Base-by-base conservation (phyloP, 768 basidiomycete genomes). In the Galerina sulciceps region DNA sequence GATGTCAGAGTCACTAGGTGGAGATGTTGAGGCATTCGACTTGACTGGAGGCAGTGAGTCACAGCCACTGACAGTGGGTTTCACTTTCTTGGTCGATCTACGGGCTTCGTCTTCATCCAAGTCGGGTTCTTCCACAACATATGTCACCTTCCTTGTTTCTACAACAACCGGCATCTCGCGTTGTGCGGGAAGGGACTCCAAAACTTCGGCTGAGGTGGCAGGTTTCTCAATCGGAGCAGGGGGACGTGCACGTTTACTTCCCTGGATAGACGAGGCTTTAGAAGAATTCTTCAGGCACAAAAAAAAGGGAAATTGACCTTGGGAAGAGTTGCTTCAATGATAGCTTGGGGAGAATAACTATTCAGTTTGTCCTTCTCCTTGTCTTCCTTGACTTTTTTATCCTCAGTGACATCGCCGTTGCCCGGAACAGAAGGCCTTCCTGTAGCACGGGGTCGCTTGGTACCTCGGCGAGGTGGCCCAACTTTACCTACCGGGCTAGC, bases 251-350 rank as follows among this genome's bases (percentile, higher is more conserved):
- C 91, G 87, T 67, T 90, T 90, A 68, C 86, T 90, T 57, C 90
- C 91, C 90, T 91, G 67, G 20, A 63, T 41, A 14, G 59, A 8
- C 36, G n/a, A 22, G 5, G 18, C 26, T 41, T 54, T 8, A 26
- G 38, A 23, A 26, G 17, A 37, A 36, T 35, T 4, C 38, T 37
- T 47, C 6, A 13, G 38, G n/a, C 55, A 48, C 17, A 59, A 41
- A 6, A 17, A 53, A 17, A 56, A 40, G 40, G 22, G 35, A 17
- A 14, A 71, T 81, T 57, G 58, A 85, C 87, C 80, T 86, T 90
- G 13, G 91, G 91, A 11, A 92, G 66, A 1, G 90, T 91, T 2
- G 90, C 89, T 72, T 91, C 89, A 44, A 93, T 88, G 49, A 90
- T 87, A 37, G 83, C 84, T 61, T 89, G 88, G 1, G 86, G 82